Percentiles rank a stretch among this genome's conserved stretches.
Evolutionary conservation across 2,329 filamentous ascomycete species (phyloP).

Genomic region (Monosporascus cannonballus): DNA sequence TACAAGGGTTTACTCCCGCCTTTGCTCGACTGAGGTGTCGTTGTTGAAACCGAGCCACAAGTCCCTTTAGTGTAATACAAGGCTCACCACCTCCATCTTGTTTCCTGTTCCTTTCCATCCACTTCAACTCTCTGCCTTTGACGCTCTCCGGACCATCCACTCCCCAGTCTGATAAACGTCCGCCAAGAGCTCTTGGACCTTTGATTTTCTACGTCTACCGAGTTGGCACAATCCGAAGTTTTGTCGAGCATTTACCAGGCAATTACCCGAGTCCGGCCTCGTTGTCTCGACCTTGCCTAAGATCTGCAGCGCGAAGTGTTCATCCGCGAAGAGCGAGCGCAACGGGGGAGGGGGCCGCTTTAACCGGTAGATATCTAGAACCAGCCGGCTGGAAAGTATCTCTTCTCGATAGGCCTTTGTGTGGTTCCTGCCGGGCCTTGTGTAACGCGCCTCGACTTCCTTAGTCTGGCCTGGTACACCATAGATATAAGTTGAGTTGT

Average conservation of each 20-base stretch:
- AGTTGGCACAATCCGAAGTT: not conserved
- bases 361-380: not conserved
- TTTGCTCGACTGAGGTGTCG: not conserved
- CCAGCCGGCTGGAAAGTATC: not conserved
- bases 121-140: not conserved
- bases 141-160: not conserved
- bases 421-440: not conserved
- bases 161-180: not conserved
- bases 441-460: not conserved
- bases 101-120: not conserved
- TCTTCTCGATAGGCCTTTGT: not conserved
- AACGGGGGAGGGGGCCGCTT: not conserved
- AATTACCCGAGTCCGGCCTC: not conserved
- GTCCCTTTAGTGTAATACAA: not conserved
- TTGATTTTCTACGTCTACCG: not conserved
- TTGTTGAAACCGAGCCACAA: not conserved
- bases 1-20: not conserved
- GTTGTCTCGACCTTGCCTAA: not conserved
- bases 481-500: not conserved
- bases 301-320: not conserved
- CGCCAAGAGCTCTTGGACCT: not conserved
- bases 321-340: not conserved
- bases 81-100: not conserved
- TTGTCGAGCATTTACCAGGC: not conserved
- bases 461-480: not conserved